These are phyloP conservation scores for Cryptosporidium sp. DNA, from an alignment of 169 alveolate species.

Conservation along the genomic window DNA sequence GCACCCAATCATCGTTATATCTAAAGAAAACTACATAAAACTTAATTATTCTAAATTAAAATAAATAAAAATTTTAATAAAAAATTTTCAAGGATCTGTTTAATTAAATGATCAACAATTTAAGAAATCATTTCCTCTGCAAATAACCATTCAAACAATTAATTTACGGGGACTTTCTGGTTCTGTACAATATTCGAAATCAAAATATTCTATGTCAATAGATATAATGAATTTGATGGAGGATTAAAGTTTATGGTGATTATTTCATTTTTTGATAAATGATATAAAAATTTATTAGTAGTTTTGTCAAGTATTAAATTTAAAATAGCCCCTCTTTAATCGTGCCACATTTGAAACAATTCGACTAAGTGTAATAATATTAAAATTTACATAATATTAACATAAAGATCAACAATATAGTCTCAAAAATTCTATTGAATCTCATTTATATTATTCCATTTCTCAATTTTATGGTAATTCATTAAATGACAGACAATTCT, in stretches of 20 bases:
- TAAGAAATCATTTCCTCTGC: background rate
- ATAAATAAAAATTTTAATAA: too few species aligned
- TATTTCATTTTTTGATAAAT: background rate
- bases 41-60: too few species aligned
- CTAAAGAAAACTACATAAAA: background rate
- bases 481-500: constrained; percentile 36
- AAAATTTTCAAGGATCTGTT: too few species aligned
- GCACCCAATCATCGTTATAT: background rate
- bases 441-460: background rate
- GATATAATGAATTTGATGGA: too few species aligned
- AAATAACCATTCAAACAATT: too few species aligned
- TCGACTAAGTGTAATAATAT: background rate
- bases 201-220: background rate
- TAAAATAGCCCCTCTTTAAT: constrained; percentile 14
- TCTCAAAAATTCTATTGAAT: background rate
- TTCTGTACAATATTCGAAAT: background rate
- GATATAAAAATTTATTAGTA: background rate
- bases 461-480: constrained; percentile 31
- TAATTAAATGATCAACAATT: too few species aligned
- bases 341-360: constrained; percentile 22
- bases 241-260: background rate
- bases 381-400: background rate
- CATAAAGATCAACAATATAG: background rate
- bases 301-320: constrained; percentile 18
- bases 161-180: too few species aligned